phyloP scores from a whole-genome alignment of 306 rosid species.

The Pyrus betulifolia region DNA sequence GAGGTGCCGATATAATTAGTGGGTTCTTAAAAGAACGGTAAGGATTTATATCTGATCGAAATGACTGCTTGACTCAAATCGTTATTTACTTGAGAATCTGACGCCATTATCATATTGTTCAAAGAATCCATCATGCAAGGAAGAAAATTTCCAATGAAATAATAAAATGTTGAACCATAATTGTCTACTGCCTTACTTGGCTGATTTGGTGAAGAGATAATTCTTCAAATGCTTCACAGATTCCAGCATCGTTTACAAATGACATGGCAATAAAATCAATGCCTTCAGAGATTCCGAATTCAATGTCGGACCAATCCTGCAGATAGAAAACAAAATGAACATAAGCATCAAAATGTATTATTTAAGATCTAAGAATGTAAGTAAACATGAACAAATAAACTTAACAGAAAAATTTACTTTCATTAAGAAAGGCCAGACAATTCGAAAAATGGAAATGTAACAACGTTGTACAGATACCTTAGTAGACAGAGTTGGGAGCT shows the following conservation, averaged over 20 bases:
- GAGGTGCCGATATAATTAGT: neutral
- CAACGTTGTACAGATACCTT: conserved; percentile 31
- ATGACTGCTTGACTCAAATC: neutral
- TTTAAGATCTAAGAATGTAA: neutral
- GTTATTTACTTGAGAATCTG: no score
- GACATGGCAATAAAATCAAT: conserved; percentile 78
- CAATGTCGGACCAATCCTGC: conserved; percentile 86
- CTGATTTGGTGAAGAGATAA: conserved; percentile 55
- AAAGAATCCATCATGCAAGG: neutral
- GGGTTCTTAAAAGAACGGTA: neutral
- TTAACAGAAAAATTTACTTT: neutral
- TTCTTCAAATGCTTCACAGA: conserved; percentile 56
- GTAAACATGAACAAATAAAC: neutral
- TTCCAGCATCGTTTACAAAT: conserved; percentile 57
- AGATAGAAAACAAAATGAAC: conserved; percentile 1
- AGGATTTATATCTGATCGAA: neutral
- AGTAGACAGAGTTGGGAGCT: conserved; percentile 62
- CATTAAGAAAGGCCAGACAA: neutral
- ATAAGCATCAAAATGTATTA: neutral
- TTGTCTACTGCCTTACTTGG: conserved; percentile 43
- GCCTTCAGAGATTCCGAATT: conserved; percentile 69
- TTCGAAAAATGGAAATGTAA: neutral
- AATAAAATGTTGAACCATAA: neutral
- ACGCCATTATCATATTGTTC: neutral
- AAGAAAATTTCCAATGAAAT: neutral